Evolutionary conservation across 768 basidiomycete species (phyloP), one percentile per base, ranked within the genome.

Genomic region (Boletus subparvulus): DNA sequence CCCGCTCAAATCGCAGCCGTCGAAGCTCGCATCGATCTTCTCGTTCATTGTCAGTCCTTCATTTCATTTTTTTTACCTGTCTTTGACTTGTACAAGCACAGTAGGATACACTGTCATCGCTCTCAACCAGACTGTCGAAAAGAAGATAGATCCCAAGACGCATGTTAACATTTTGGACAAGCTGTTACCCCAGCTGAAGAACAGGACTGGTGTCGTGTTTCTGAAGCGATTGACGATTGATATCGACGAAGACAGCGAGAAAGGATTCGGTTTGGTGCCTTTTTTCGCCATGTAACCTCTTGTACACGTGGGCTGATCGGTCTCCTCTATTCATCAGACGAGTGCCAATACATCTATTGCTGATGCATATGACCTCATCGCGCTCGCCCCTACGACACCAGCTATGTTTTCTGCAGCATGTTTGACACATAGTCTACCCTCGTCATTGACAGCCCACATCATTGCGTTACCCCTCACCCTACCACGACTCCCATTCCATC

Each of bases 81-180:
- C 14, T 37, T 49, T 64, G 36, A 69, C 54, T 3, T 17, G 41
- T 44, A 24, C 14, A 59, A 54, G 47, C 33, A 32, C 69, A 95
- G 92, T 95, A 77, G 93, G 93, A 79, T 95, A 94, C 73, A 83
- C 86, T 30, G 85, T 92, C 36, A 67, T 95, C 45, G 88, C 86
- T 2, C 78, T 95, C 60, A 88, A 84, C 62, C 90, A 94, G 64
- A 84, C 81, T 2, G 79, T 89, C 16, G 76, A 84, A 54, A 84
- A 85, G 51, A 85, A 83, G 58, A 77, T 92, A n/a, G 89, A 92
- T 61, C 76, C 83, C 3, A 87, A 87, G 69, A 76, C 75, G 0
- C 88, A 90, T 64, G 73, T 82, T 42, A 92, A 94, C 69, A 75
- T 76, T 12, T 75, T 92, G 21, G 78, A 86, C 39, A 64, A 66